Evolutionary conservation across 305 asterid species (phyloP), one percentile per base, ranked within the genome.

Genomic region (Vinca major): DNA sequence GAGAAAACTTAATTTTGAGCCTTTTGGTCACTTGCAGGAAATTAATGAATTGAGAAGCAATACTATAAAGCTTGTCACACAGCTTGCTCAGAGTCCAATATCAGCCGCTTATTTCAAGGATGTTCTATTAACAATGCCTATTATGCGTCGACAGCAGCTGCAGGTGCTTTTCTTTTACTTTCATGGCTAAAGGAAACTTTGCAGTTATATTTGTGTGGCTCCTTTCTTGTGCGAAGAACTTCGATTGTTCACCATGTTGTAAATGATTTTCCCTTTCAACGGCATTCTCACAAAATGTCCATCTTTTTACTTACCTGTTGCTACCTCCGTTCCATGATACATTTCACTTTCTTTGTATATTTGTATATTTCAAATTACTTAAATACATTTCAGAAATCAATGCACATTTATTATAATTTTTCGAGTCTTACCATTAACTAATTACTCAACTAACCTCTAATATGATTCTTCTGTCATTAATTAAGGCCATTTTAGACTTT

Each of bases 1-100:
- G 52, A 40, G 70, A 39, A 17, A 26, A 56, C 10, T 64, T 68
- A 71, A 77, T 72, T 72, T 80, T 45, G 45, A 61, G 61, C 66
- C 75, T 63, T 63, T 52, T 62, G 41, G 62, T 72, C 77, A 64
- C 72, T 68, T 79, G 66, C 83, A 93, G 98, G 98, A 88, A 76
- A 78, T 84, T 69, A 82, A 73, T 73, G 96, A 81, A 48, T 77
- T 91, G 72, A 85, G 79, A 76, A 82, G 77, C 74, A 69, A 84
- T 63, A 82, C 94, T 65, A 73, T 89, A 62, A 83, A 75, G 80
- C 81, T 94, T 49, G 97, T 94, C 81, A 82, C 97, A 9, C 99
- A 94, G 80, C 95, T 94, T 74, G 99, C 95, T 74, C 99, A 89
- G 83, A 74, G 79, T 82, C 89, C 93, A 64, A 75, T 73, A 71